phyloP scores from a whole-genome alignment of 208 protist genomes.

The Trypanosoma conorhini region DNA sequence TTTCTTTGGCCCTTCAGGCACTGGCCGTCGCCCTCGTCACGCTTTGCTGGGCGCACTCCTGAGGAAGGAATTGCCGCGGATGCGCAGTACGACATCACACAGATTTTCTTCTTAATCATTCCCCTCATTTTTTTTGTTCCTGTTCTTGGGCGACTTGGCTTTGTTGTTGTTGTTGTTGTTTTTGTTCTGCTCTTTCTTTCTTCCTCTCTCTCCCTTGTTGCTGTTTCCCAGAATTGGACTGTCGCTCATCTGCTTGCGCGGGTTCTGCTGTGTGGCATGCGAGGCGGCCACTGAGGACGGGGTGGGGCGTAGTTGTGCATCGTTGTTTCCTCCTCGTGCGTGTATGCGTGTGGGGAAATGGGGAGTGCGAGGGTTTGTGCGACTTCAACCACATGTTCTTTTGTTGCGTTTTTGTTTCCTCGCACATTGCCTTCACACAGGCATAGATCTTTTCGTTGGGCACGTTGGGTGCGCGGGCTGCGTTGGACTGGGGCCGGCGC shows the following conservation, averaged over 20 bases:
- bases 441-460: background rate
- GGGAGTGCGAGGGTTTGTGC: background rate
- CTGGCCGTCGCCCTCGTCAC: constrained; percentile 14
- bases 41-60: constrained; percentile 27
- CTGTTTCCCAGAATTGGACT: background rate
- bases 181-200: constrained; percentile 20
- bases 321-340: no score
- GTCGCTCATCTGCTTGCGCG: background rate
- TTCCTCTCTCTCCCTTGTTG: background rate
- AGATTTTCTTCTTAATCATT: constrained; percentile 14
- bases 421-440: background rate
- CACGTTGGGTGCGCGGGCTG: background rate
- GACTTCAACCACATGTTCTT: constrained; percentile 3
- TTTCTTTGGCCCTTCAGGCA: constrained; percentile 23
- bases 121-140: constrained; percentile 5
- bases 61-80: background rate
- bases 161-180: constrained; percentile 21
- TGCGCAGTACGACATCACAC: background rate
- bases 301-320: background rate
- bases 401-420: constrained; percentile 18
- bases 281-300: no score
- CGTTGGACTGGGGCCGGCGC: background rate
- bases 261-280: no score
- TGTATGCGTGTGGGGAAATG: no score
- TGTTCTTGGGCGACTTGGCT: background rate